Evolutionary conservation across 2,329 filamentous ascomycete genomes (phyloP).

Genomic region (Pseudogymnoascus sp.): DNA sequence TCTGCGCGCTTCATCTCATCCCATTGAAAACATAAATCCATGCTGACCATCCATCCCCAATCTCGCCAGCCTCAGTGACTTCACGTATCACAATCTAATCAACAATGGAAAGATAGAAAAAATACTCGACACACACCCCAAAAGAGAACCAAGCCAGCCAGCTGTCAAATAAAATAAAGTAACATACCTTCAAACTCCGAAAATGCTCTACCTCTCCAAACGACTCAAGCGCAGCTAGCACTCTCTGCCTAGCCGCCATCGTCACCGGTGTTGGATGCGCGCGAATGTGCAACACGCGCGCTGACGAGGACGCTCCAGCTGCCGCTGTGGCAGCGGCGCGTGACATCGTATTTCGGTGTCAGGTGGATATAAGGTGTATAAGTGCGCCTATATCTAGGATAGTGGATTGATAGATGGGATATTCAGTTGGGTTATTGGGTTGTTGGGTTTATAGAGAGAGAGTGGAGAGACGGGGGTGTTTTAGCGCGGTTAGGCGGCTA

Average conservation of each 20-base stretch:
- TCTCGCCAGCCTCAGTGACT: not conserved
- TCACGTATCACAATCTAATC: not conserved
- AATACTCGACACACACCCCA: not conserved
- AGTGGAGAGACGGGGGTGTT: not conserved
- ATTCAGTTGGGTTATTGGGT: not conserved
- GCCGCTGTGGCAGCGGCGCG: not conserved
- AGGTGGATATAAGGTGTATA: not conserved
- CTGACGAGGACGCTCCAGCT: not conserved
- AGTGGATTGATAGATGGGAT: not conserved
- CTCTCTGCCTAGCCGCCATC: slow-evolving; percentile 27
- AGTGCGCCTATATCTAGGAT: not conserved
- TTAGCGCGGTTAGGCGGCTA: not conserved
- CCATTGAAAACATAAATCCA: not conserved
- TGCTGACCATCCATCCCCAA: not conserved
- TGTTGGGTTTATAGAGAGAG: not conserved
- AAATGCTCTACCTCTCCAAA: slow-evolving; percentile 28
- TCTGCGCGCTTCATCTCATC: not conserved
- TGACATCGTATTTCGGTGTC: not conserved
- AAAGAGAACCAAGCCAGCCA: not conserved
- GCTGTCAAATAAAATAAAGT: not conserved
- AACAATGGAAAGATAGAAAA: not conserved
- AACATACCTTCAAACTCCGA: slow-evolving; percentile 24
- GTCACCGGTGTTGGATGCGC: slow-evolving; percentile 22
- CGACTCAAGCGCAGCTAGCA: slow-evolving; percentile 25
- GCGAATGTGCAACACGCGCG: slow-evolving; percentile 26